phyloP scores from a whole-genome alignment of 2,329 filamentous ascomycete species.

The Pseudogymnoascus sp. region DNA sequence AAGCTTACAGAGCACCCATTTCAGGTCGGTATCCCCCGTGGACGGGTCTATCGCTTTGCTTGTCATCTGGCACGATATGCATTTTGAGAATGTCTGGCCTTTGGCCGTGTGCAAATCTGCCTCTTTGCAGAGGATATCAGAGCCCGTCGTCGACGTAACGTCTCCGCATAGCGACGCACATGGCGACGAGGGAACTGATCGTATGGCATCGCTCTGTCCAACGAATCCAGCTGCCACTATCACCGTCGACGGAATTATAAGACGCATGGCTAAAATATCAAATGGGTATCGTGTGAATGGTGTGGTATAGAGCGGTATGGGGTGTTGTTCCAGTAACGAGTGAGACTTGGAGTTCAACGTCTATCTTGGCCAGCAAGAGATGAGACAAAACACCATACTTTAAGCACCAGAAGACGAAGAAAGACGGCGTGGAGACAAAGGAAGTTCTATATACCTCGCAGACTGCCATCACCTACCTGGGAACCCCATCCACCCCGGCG shows the following conservation, averaged over 20 bases:
- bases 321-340: neutral
- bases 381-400: neutral
- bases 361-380: conserved; percentile 9
- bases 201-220: neutral
- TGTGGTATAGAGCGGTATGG: neutral
- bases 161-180: conserved; percentile 13
- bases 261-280: conserved; percentile 9
- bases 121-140: conserved; percentile 11
- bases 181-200: conserved; percentile 4
- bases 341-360: neutral
- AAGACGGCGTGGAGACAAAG: neutral
- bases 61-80: conserved; percentile 44
- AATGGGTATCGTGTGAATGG: conserved; percentile 5
- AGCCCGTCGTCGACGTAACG: conserved; percentile 4
- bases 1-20: conserved; percentile 48
- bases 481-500: neutral
- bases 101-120: conserved; percentile 13
- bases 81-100: conserved; percentile 28
- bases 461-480: neutral
- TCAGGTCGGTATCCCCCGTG: conserved; percentile 43
- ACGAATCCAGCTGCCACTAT: conserved; percentile 9
- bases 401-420: neutral
- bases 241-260: neutral
- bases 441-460: conserved; percentile 8
- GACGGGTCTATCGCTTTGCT: conserved; percentile 39